Evolutionary conservation across 2,329 filamentous ascomycete species (phyloP).

Genomic region (Hypoxylon sp.): DNA sequence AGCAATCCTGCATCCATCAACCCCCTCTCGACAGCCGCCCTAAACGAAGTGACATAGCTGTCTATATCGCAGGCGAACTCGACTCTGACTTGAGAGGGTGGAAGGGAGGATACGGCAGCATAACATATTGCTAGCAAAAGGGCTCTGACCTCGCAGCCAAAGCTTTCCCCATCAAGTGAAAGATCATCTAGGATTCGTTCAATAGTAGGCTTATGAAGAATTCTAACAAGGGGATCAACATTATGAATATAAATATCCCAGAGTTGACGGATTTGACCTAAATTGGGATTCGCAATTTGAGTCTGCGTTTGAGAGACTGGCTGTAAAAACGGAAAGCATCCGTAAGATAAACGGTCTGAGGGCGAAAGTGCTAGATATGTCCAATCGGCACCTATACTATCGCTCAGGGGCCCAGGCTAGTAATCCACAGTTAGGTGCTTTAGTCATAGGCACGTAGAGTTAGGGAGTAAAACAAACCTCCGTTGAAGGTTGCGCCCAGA

Average conservation of each 20-base stretch:
- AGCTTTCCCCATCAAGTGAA: not conserved
- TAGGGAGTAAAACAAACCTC: conserved; percentile 1
- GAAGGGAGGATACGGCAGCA: conserved; percentile 1
- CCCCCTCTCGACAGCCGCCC: not conserved
- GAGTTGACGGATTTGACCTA: not conserved
- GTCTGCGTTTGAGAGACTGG: not conserved
- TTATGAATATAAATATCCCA: not conserved
- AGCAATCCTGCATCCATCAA: not conserved
- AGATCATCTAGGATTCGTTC: not conserved
- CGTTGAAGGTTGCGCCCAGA: not conserved
- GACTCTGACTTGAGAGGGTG: not conserved
- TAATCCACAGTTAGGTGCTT: not conserved
- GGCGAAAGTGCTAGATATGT: not conserved
- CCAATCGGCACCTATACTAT: not conserved
- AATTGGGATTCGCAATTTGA: not conserved
- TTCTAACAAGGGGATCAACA: not conserved
- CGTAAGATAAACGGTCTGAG: not conserved
- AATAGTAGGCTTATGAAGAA: not conserved
- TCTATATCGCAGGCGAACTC: not conserved
- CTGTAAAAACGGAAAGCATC: not conserved
- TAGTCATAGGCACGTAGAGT: not conserved
- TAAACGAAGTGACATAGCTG: not conserved
- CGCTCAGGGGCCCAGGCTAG: not conserved
- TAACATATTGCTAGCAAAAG: not conserved
- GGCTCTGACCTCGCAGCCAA: not conserved